A percentile compares a stretch with the other conserved stretches of the same genome.
Conservation (phyloP, 768 basidiomycete genomes). For the Leccinum ochraceum region DNA sequence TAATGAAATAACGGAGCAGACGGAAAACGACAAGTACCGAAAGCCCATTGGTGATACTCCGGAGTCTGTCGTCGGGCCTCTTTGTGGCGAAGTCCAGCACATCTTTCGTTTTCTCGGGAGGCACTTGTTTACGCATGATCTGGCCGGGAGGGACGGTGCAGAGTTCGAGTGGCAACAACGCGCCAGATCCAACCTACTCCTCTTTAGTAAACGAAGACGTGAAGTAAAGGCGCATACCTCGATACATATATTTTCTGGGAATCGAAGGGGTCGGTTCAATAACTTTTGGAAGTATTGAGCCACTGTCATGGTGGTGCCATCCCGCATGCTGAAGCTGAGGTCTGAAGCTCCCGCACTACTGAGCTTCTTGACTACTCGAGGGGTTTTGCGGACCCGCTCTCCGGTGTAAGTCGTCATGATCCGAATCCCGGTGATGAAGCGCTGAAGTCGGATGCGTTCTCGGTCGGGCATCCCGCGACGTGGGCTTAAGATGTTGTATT, state of each 20-base stretch:
- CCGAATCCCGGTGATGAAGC: conserved; percentile 55
- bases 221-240: conserved; percentile 48
- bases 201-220: conserved; percentile 23
- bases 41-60: conserved; percentile 54
- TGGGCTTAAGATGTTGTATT: conserved; percentile 41
- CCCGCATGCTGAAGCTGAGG: conserved; percentile 55
- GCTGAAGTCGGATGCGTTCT: conserved; percentile 51
- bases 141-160: conserved; percentile 66
- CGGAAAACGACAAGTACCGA: conserved; percentile 36
- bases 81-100: conserved; percentile 70
- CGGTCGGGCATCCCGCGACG: conserved; percentile 47
- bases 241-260: conserved; percentile 64
- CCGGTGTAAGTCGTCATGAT: conserved; percentile 45
- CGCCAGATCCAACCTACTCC: conserved; percentile 57
- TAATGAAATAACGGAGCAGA: neutral
- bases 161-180: conserved; percentile 66
- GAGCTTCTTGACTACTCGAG: conserved; percentile 65
- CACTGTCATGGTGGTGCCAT: conserved; percentile 57
- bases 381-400: conserved; percentile 39
- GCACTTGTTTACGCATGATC: conserved; percentile 71
- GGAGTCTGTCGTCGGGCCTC: conserved; percentile 57
- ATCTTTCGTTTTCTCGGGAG: conserved; percentile 61
- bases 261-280: conserved; percentile 54
- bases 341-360: conserved; percentile 53
- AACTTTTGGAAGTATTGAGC: conserved; percentile 60